These are phyloP conservation scores for Lactarius deliciosus DNA, from an alignment of 768 basidiomycete species.

Conservation along the genomic window DNA sequence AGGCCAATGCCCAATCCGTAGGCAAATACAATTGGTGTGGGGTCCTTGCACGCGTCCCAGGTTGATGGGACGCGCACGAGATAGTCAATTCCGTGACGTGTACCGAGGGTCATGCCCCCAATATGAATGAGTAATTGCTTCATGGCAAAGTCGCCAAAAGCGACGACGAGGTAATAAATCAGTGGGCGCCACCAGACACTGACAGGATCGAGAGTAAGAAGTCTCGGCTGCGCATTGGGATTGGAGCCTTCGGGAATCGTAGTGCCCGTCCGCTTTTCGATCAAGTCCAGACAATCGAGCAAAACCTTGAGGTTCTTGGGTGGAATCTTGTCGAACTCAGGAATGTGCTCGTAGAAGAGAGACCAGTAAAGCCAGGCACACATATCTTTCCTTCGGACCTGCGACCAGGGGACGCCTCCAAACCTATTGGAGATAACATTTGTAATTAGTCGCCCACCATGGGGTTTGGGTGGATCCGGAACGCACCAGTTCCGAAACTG, in stretches of 20 bases:
- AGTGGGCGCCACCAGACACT: constrained; percentile 68
- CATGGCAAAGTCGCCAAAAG: constrained; percentile 48
- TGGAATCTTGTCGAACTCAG: constrained; percentile 48
- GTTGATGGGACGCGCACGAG: constrained; percentile 65
- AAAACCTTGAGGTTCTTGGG: constrained; percentile 49
- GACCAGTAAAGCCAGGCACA: constrained; percentile 82
- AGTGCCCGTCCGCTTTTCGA: constrained; percentile 73
- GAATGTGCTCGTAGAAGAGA: constrained; percentile 68
- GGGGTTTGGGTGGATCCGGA: background rate
- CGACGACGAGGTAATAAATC: constrained; percentile 57
- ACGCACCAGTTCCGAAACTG: constrained; percentile 56
- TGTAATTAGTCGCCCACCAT: background rate
- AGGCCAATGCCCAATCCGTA: constrained; percentile 89
- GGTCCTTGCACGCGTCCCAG: constrained; percentile 60
- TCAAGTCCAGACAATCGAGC: constrained; percentile 56
- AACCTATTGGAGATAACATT: constrained; percentile 53
- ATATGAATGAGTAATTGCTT: constrained; percentile 45
- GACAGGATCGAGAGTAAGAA: constrained; percentile 77
- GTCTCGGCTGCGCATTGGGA: constrained; percentile 51
- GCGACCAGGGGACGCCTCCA: constrained; percentile 68
- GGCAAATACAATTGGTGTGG: constrained; percentile 75
- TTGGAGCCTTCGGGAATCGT: constrained; percentile 61
- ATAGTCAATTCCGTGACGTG: constrained; percentile 75
- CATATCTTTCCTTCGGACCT: constrained; percentile 61
- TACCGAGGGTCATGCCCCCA: constrained; percentile 46